These are phyloP conservation scores for Monosporascus cannonballus DNA, from an alignment of 2,329 filamentous ascomycete genomes.

Conservation along the genomic window DNA sequence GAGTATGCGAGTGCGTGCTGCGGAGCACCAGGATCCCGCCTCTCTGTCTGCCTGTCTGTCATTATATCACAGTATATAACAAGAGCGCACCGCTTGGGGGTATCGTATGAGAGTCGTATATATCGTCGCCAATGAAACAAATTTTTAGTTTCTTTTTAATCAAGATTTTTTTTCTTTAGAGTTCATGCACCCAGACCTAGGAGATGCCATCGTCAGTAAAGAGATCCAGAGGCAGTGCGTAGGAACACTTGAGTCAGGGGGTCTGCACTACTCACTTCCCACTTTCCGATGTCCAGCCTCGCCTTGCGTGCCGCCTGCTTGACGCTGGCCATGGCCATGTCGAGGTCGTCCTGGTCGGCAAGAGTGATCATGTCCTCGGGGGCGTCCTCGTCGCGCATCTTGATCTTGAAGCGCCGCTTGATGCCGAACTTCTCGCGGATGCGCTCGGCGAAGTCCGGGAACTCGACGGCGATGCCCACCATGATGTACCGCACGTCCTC, in stretches of 20 bases:
- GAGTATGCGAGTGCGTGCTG: not conserved
- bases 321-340: constrained; percentile 72
- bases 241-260: not conserved
- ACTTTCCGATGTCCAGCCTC: constrained; percentile 77
- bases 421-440: constrained; percentile 85
- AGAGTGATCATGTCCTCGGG: constrained; percentile 90
- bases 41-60: not conserved
- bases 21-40: not conserved
- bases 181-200: not conserved
- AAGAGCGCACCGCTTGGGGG: not conserved
- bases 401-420: constrained; percentile 75
- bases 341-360: constrained; percentile 92
- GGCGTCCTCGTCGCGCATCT: constrained; percentile 74
- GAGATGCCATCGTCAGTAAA: not conserved
- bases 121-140: not conserved
- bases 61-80: not conserved
- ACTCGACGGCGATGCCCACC: constrained; percentile 67
- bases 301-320: constrained; percentile 66
- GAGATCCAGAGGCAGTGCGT: not conserved
- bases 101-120: constrained; percentile 1
- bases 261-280: constrained; percentile 66
- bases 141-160: not conserved
- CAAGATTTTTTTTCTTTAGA: not conserved
- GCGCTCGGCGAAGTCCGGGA: constrained; percentile 68
- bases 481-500: constrained; percentile 92